Conservation (phyloP, 179 eudicot species). For the Beta corolliflora region DNA sequence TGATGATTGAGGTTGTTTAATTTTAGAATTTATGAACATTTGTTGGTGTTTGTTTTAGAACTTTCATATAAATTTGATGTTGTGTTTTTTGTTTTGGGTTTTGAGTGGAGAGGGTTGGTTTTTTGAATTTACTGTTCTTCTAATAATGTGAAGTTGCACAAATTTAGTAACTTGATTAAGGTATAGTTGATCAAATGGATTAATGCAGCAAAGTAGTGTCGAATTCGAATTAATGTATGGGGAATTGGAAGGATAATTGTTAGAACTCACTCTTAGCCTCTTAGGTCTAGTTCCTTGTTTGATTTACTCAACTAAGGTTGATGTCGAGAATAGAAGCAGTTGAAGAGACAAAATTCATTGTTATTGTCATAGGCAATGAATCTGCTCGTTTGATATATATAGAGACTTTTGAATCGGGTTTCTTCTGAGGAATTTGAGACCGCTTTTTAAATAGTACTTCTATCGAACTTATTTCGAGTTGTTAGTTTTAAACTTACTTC, state of each 20-base stretch:
- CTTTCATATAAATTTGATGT: background rate
- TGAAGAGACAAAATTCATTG: background rate
- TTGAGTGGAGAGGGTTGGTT: background rate
- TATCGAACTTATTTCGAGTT: too few species aligned
- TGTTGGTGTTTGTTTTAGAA: background rate
- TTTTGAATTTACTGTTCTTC: background rate
- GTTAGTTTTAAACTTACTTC: too few species aligned
- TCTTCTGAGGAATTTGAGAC: background rate
- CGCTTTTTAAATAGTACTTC: background rate
- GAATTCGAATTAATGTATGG: background rate
- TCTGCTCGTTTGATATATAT: background rate
- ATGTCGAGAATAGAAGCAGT: background rate
- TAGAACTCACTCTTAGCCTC: background rate
- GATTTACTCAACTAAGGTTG: background rate
- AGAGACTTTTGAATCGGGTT: background rate
- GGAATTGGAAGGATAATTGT: background rate
- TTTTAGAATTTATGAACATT: background rate
- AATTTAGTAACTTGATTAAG: background rate
- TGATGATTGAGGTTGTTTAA: background rate
- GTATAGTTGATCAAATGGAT: background rate
- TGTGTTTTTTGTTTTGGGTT: background rate
- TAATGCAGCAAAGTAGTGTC: background rate
- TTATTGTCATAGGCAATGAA: background rate
- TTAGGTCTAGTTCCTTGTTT: background rate
- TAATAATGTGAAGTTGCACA: background rate